These are phyloP conservation scores for Volvariella volvacea DNA, from an alignment of 1,284 basidiomycete genomes.

Conservation along the genomic window DNA sequence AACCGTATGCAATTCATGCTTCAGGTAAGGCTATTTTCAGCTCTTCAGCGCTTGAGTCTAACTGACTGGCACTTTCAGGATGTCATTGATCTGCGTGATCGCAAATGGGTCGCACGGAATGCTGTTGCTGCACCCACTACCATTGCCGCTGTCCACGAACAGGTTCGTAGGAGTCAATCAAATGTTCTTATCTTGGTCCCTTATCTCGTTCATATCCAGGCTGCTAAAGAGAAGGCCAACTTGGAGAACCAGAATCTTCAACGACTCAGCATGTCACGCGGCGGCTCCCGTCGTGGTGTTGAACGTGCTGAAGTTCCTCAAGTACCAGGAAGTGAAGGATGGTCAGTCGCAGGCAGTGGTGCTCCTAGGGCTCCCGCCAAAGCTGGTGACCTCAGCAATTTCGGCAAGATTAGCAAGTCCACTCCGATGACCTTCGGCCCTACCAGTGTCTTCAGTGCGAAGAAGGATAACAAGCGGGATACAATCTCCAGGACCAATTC, in stretches of 20 bases:
- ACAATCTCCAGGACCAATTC: slow-evolving; percentile 75
- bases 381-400: slow-evolving; percentile 81
- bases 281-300: slow-evolving; percentile 85
- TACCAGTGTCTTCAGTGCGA: slow-evolving; percentile 68
- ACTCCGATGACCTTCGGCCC: slow-evolving; percentile 70
- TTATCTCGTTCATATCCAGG: slow-evolving; percentile 22
- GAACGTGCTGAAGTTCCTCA: slow-evolving; percentile 53
- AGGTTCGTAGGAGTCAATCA: slow-evolving; percentile 40
- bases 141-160: slow-evolving; percentile 85
- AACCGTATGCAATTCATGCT: slow-evolving; percentile 95
- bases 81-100: slow-evolving; percentile 82
- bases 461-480: slow-evolving; percentile 65
- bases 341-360: slow-evolving; percentile 65
- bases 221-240: slow-evolving; percentile 59
- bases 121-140: slow-evolving; percentile 79
- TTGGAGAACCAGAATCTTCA: slow-evolving; percentile 56
- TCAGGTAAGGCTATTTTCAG: slow-evolving; percentile 48
- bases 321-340: slow-evolving; percentile 66
- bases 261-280: slow-evolving; percentile 43
- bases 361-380: slow-evolving; percentile 63
- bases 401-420: slow-evolving; percentile 77
- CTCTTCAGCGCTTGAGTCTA: slow-evolving; percentile 5
- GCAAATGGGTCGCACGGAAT: slow-evolving; percentile 77
- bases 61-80: slow-evolving; percentile 44
- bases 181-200: slow-evolving; percentile 3